These are phyloP conservation scores for Silene coronaria DNA, from an alignment of 179 eudicot species.

Conservation along the genomic window DNA sequence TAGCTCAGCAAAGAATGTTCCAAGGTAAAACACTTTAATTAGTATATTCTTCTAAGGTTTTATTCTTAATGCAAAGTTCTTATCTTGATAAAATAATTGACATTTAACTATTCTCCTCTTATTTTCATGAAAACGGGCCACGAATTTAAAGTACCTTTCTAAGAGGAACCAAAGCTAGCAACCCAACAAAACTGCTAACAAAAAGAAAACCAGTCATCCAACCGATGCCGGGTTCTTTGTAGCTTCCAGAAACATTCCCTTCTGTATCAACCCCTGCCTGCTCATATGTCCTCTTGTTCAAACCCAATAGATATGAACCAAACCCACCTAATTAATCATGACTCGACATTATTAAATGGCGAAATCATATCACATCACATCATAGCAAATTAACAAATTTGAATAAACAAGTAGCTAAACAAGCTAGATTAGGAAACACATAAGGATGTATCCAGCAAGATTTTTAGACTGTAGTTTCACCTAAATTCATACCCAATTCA, in stretches of 20 bases:
- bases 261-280: slow-evolving; percentile 70
- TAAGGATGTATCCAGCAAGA: background rate
- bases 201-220: slow-evolving; percentile 88
- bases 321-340: slow-evolving; percentile 58
- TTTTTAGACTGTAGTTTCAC: background rate
- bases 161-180: slow-evolving; percentile 75
- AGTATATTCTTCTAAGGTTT: slow-evolving; percentile 11
- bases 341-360: background rate
- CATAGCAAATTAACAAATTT: background rate
- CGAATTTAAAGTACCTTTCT: slow-evolving; percentile 50
- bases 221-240: slow-evolving; percentile 60
- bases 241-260: slow-evolving; percentile 63
- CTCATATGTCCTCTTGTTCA: slow-evolving; percentile 74
- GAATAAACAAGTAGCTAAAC: background rate
- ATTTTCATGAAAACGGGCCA: background rate
- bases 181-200: slow-evolving; percentile 70
- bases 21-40: background rate
- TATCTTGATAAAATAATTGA: background rate
- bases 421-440: background rate
- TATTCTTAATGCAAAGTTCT: slow-evolving; percentile 12
- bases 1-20: slow-evolving; percentile 25
- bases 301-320: slow-evolving; percentile 73
- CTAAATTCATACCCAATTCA: background rate
- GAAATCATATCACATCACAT: background rate
- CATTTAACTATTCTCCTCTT: slow-evolving; percentile 5